Evolutionary conservation across 306 rosid species (phyloP), one percentile per base, ranked within the genome.

Genomic region (Trichosanthes cucumerina): DNA sequence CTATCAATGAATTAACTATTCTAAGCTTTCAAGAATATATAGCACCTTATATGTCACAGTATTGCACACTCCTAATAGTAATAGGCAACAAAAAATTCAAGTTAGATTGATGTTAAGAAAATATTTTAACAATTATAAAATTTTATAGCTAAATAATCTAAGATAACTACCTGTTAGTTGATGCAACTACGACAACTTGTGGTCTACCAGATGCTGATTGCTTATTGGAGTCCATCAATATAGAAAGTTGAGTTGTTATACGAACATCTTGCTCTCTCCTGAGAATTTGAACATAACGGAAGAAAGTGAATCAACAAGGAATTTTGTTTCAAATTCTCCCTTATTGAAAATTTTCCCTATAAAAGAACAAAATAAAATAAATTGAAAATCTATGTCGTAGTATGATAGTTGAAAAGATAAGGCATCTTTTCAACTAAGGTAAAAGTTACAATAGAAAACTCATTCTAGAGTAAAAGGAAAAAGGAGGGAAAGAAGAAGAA

Each of bases 181-280:
- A 87, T 76, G 98, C 98, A 88, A 95, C 93, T 56, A 95, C 96
- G 21, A 87, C 90, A 65, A 92, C 86, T 56, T 89, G 92, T 13
- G 91, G 86, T 38, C 77, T 81, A 57, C 85, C 86, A 28, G 79
- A 49, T 13, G 88, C 78, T 58, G 88, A 83, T 62, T 86, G 87
- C 73, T 83, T 88, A 76, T 81, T 90, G 46, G 91, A 80, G 81
- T 95, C 98, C 97, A 92, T 88, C 83, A 95, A 60, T 19, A 83
- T 85, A 41, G 86, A 83, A 66, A 95, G 91, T 80, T 92, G 97
- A 46, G 97, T 87, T 71, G 97, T 86, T 75, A 94, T 75, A 68
- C 96, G 95, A 31, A 86, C 92, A 85, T 89, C 93, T 85, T 92
- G 96, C 83, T 89, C 93, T 79, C 87, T 86, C 83, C 96, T 94